phyloP scores from a whole-genome alignment of 805 yeast genomes.

The Sugiyamaella mastotermitis region DNA sequence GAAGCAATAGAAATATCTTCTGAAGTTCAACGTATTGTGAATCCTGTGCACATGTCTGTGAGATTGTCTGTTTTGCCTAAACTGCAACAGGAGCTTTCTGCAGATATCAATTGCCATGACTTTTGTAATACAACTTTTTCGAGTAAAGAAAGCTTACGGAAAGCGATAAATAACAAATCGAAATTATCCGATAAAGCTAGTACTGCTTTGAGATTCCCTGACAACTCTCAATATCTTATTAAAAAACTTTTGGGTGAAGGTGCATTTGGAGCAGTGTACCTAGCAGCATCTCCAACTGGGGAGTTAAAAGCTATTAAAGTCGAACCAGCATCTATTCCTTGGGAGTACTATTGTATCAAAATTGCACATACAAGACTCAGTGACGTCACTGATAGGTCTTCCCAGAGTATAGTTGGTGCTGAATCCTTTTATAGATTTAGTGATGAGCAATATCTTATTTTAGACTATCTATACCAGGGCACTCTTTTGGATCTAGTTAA shows the following conservation, averaged over 20 bases:
- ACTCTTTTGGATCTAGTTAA: conserved; percentile 67
- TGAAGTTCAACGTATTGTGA: not conserved
- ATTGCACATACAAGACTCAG: conserved; percentile 42
- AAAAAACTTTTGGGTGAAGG: conserved; percentile 65
- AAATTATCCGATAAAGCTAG: conserved; percentile 1
- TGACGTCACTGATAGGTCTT: conserved; percentile 14
- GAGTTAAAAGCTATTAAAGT: conserved; percentile 59
- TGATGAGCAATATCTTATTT: conserved; percentile 64
- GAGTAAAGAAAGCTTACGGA: conserved; percentile 1
- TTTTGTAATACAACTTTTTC: too few relatives aligned
- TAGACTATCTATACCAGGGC: conserved; percentile 65
- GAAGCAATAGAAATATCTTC: too few relatives aligned
- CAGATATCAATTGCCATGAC: conserved; percentile 1
- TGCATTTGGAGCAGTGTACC: conserved; percentile 72
- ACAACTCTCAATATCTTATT: conserved; percentile 39
- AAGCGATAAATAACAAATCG: not conserved
- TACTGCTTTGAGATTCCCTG: conserved; percentile 9
- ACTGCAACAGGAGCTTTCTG: not conserved
- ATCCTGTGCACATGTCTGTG: conserved; percentile 1
- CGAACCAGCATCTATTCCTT: conserved; percentile 50
- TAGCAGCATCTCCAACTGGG: conserved; percentile 59
- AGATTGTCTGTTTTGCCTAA: conserved; percentile 1
- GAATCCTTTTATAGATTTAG: conserved; percentile 47
- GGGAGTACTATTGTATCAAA: conserved; percentile 76
- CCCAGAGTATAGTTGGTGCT: conserved; percentile 43